Percentiles rank a stretch among this genome's conserved stretches.
Conservation (phyloP, 768 basidiomycete species). For the Trametes gibbosa region DNA sequence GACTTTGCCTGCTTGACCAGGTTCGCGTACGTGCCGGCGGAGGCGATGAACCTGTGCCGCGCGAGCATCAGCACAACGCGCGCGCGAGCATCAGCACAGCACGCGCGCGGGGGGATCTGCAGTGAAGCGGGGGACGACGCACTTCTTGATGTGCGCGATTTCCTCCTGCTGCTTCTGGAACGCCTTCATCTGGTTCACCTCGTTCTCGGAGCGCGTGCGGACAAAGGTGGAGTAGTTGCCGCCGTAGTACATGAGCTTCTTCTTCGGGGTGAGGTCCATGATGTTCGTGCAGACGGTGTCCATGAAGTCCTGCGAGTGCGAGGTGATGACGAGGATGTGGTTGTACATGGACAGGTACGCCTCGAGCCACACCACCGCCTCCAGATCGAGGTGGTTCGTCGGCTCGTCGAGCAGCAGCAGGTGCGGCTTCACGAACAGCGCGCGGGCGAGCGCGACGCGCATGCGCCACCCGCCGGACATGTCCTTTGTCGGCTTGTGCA, state of each 20-base stretch:
- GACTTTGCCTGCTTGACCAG: slow-evolving; percentile 98
- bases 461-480: slow-evolving; percentile 99
- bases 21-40: slow-evolving; percentile 99
- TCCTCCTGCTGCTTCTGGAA: slow-evolving; percentile 98
- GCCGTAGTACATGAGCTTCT: slow-evolving; percentile 91
- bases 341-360: slow-evolving; percentile 98
- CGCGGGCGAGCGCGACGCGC: slow-evolving; percentile 95
- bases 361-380: slow-evolving; percentile 98
- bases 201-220: slow-evolving; percentile 94
- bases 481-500: slow-evolving; percentile 95
- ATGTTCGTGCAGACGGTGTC: slow-evolving; percentile 96
- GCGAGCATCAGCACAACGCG: background rate
- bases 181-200: slow-evolving; percentile 99
- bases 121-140: too few species aligned
- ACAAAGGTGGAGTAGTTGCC: slow-evolving; percentile 99
- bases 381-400: slow-evolving; percentile 92
- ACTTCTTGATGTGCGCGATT: slow-evolving; percentile 98
- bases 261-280: slow-evolving; percentile 92
- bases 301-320: slow-evolving; percentile 99
- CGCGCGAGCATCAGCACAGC: background rate
- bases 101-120: too few species aligned
- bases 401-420: slow-evolving; percentile 91
- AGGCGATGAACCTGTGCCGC: slow-evolving; percentile 81
- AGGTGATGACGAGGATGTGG: slow-evolving; percentile 96
- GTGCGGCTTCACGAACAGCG: slow-evolving; percentile 96